These are phyloP conservation scores for Entomortierella beljakovae DNA, from an alignment of 192 early-diverging fungal species.

Conservation along the genomic window DNA sequence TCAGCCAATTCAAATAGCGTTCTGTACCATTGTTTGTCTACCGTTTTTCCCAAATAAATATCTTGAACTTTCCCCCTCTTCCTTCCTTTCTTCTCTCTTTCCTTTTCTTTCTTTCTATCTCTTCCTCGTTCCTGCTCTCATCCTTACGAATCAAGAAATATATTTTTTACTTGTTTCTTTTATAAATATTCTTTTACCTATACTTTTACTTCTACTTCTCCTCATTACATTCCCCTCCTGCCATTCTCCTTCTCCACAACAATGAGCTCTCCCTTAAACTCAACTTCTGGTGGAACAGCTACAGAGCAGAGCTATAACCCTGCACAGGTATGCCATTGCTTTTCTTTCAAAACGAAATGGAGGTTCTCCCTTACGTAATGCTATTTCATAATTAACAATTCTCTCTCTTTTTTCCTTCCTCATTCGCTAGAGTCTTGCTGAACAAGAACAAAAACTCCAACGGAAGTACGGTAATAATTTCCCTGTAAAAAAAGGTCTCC, in stretches of 20 bases:
- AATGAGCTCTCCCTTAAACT: constrained; percentile 44
- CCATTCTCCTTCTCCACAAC: constrained; percentile 5
- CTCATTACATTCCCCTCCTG: not conserved
- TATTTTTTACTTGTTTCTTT: not conserved
- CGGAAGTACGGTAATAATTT: constrained; percentile 83
- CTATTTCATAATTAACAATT: not conserved
- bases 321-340: constrained; percentile 12
- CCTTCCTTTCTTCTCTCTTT: not conserved
- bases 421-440: constrained; percentile 67
- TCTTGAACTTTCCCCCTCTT: not conserved
- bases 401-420: not conserved
- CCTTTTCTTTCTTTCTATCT: constrained; percentile 2
- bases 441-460: constrained; percentile 82
- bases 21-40: too few species aligned
- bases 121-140: not conserved
- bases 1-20: too few species aligned
- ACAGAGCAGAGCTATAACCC: constrained; percentile 31
- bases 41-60: too few species aligned
- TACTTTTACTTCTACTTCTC: not conserved
- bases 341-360: not conserved
- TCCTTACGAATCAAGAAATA: not conserved
- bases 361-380: not conserved
- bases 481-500: constrained; percentile 78
- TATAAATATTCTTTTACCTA: not conserved
- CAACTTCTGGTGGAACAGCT: constrained; percentile 27